phyloP scores from a whole-genome alignment of 345 rosid genomes.

The Combretum micranthum region DNA sequence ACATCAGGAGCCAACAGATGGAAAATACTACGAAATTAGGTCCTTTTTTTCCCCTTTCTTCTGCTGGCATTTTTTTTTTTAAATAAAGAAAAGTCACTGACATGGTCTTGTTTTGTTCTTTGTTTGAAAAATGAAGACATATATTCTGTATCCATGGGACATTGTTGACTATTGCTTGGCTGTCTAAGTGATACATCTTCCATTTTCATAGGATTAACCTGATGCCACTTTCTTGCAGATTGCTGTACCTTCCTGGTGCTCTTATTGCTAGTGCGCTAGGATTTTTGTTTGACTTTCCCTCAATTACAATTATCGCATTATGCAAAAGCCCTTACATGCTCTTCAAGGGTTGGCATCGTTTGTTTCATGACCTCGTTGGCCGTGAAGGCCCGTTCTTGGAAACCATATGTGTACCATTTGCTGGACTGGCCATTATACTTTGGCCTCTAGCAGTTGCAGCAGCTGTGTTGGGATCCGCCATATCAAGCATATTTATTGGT shows the following conservation, averaged over 20 bases:
- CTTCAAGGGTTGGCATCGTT: slow-evolving; percentile 90
- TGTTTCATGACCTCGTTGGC: slow-evolving; percentile 84
- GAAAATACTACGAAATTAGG: slow-evolving; percentile 82
- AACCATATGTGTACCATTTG: slow-evolving; percentile 94
- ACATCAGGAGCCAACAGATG: slow-evolving; percentile 32
- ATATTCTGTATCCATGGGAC: background rate
- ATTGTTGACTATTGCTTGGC: background rate
- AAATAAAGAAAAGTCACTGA: too few relatives aligned
- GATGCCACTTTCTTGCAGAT: slow-evolving; percentile 30
- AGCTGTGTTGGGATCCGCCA: slow-evolving; percentile 69
- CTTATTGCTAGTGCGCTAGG: slow-evolving; percentile 58
- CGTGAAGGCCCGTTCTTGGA: slow-evolving; percentile 98
- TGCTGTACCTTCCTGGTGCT: slow-evolving; percentile 68
- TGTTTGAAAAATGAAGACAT: background rate
- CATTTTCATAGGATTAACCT: too few relatives aligned
- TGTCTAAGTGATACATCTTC: too few relatives aligned
- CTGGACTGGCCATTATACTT: slow-evolving; percentile 84
- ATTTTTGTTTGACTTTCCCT: slow-evolving; percentile 51
- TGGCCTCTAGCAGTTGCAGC: slow-evolving; percentile 97
- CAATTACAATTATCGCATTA: slow-evolving; percentile 63
- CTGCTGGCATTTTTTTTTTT: background rate
- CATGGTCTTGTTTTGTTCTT: background rate
- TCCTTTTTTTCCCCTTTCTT: slow-evolving; percentile 10
- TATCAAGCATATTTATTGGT: slow-evolving; percentile 77
- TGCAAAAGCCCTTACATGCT: slow-evolving; percentile 91